Base-by-base conservation (phyloP, 2,329 filamentous ascomycete genomes). In the Diaporthe nobilis region DNA sequence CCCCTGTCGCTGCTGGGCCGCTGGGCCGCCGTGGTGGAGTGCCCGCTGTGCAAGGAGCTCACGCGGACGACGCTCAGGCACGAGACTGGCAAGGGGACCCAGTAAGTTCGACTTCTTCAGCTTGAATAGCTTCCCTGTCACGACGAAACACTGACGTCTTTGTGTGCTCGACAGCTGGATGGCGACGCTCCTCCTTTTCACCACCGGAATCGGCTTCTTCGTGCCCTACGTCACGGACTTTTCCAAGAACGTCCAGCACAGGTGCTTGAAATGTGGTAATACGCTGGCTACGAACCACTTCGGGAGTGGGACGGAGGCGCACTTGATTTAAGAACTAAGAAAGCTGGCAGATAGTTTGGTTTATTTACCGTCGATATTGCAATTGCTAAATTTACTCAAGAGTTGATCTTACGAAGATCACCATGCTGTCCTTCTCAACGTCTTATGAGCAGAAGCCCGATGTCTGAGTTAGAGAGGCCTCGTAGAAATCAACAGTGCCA, bases 1-100 rank as follows among this genome's bases (percentile, higher is more conserved):
- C 75, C 75, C 2, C 4, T 76, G 15, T 60, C 75, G 1, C 72
- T 75, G 42, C 55, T 76, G 3, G 72, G 63, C 13, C 55, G 75
- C 31, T 75, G 75, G 75, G 47, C 72, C 15, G 75, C 63, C n/a
- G 42, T 71, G 42, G 72, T 76, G 37, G 65, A 76, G 57, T 76
- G 75, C 28, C 75, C 75, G 7, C 34, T 58, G 13, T 76, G 75
- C 49, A 55, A 25, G 61, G 74, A 72, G 42, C 55, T 72, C 47
- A 72, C 70, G 9, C 42, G 57, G 8, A 58, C 70, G 1, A 72
- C 55, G 4, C 22, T 60, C 12, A 47, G 44, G 42, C 31, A 60
- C 55, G 28, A 72, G 28, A 10, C 55, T 6, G 70, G 55, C 6
- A 58, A 51, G 31, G 55, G 55, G 6, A 61, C 55, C 0, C 55